Percentiles rank a stretch among this genome's conserved stretches.
Conservation (phyloP, 2,329 filamentous ascomycete genomes). For the Curvularia lunata region DNA sequence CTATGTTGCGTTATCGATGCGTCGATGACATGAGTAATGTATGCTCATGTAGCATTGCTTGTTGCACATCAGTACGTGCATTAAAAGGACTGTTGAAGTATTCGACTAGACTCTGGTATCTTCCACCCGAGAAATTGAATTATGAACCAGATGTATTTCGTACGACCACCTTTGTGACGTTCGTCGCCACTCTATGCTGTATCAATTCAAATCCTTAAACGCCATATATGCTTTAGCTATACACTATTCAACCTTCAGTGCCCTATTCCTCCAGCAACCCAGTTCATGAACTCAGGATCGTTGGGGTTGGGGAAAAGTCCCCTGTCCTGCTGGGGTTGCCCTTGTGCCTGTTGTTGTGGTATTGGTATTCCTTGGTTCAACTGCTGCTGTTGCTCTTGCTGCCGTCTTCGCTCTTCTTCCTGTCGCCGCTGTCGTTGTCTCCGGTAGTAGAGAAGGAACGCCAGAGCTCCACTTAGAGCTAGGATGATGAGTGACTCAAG, state of each 20-base stretch:
- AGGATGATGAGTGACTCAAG: slow-evolving; percentile 86
- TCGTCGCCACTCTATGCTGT: not conserved
- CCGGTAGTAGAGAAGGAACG: slow-evolving; percentile 82
- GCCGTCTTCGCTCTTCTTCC: slow-evolving; percentile 50
- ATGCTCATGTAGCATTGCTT: no score
- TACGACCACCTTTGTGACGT: not conserved
- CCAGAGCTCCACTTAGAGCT: slow-evolving; percentile 73
- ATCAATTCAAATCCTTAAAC: not conserved
- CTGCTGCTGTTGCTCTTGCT: slow-evolving; percentile 41
- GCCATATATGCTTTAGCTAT: slow-evolving; percentile 3
- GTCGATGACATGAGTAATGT: not conserved
- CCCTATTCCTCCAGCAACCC: slow-evolving; percentile 71
- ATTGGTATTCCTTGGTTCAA: slow-evolving; percentile 29
- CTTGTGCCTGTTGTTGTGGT: slow-evolving; percentile 37
- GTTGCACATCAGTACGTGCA: not conserved
- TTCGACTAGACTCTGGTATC: no score
- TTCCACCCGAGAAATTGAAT: no score
- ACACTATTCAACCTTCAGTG: slow-evolving; percentile 50
- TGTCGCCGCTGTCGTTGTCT: slow-evolving; percentile 63
- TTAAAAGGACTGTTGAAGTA: no score
- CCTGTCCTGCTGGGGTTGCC: slow-evolving; percentile 51
- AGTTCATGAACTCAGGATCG: slow-evolving; percentile 71
- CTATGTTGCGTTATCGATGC: not conserved
- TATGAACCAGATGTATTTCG: not conserved
- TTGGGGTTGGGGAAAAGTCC: slow-evolving; percentile 70